Base-by-base conservation (phyloP, 768 basidiomycete genomes). In the Mycena chlorophos region DNA sequence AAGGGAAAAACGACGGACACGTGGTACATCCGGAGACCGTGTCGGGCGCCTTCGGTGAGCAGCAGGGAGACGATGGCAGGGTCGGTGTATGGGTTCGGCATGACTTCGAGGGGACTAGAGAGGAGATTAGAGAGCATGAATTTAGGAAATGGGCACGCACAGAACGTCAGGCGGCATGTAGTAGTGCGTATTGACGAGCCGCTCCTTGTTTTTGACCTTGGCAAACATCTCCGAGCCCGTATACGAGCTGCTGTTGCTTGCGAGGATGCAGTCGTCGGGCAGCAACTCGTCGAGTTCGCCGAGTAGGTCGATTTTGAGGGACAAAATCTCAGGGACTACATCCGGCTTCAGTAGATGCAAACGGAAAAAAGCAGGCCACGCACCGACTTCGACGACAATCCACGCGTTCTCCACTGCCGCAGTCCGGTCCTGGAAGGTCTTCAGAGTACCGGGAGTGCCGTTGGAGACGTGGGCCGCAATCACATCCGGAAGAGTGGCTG, bases 381-480 rank as follows among this genome's bases (percentile, higher is more conserved):
- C 40, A 50, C 58, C 58, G 34, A 61, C 59, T 56, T 61, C 59
- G 20, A 61, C 55, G 17, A 61, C 59, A 29, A 61, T 61, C 55
- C 59, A 61, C 8, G 59, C 59, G 13, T 56, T 54, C 8, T 54
- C 30, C 1, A 61, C 48, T n/a, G 59, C 59, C 19, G 43, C 52
- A 1, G 55, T 3, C 38, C 55, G 55, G 39, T 61, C 55, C 16
- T 56, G 55, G 42, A 61, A 61, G 5, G 34, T 3, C 2, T n/a
- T n/a, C 3, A 61, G 45, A 1, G 22, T 54, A 0, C 59, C 59
- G 1, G 52, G 55, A 19, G 49, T 54, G 12, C 55, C 59, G 25
- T 51, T 50, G 2, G 30, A 28, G 23, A 56, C 59, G 49, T 54
- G 55, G 0, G 17, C 31, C 2, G 48, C 2, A 43, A 61, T 56